Percentiles rank a stretch among this genome's conserved stretches.
Conservation (phyloP, 768 basidiomycete species). For the Suillus decipiens region DNA sequence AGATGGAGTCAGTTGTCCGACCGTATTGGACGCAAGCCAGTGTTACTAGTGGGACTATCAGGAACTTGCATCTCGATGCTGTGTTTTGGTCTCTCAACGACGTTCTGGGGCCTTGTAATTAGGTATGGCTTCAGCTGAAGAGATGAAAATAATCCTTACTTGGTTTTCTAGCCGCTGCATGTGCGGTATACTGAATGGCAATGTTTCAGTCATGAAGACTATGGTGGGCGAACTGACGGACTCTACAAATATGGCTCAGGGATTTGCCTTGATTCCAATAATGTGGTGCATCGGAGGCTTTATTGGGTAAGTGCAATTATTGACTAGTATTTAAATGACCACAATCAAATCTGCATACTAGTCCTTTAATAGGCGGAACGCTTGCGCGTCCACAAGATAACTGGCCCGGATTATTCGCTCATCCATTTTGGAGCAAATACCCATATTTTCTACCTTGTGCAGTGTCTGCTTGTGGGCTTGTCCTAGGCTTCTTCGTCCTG, state of each 20-base stretch:
- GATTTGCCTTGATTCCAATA: slow-evolving; percentile 31
- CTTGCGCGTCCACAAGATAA: slow-evolving; percentile 56
- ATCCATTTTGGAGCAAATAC: slow-evolving; percentile 37
- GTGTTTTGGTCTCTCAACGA: slow-evolving; percentile 67
- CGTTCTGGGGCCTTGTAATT: slow-evolving; percentile 60
- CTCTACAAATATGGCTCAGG: slow-evolving; percentile 36
- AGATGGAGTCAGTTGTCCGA: slow-evolving; percentile 77
- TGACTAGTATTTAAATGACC: too few species aligned
- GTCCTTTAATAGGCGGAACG: slow-evolving; percentile 57
- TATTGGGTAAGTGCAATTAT: slow-evolving; percentile 31
- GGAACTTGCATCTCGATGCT: slow-evolving; percentile 69
- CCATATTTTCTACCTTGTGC: slow-evolving; percentile 42
- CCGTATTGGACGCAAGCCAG: slow-evolving; percentile 69
- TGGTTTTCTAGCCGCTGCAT: slow-evolving; percentile 25
- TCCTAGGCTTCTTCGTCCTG: slow-evolving; percentile 20
- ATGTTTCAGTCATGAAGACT: slow-evolving; percentile 65
- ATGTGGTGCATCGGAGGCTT: slow-evolving; percentile 34
- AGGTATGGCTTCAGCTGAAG: slow-evolving; percentile 28
- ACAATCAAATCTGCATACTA: neutral
- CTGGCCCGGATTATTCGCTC: slow-evolving; percentile 50
- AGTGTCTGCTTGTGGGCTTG: slow-evolving; percentile 19
- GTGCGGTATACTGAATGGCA: slow-evolving; percentile 40
- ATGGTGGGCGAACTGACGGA: slow-evolving; percentile 65
- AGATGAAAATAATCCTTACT: neutral
- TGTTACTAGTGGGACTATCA: slow-evolving; percentile 63